Percentiles rank a stretch among this genome's conserved stretches.
phyloP scores from a whole-genome alignment of 306 rosid species.

The Casuarina glauca region DNA sequence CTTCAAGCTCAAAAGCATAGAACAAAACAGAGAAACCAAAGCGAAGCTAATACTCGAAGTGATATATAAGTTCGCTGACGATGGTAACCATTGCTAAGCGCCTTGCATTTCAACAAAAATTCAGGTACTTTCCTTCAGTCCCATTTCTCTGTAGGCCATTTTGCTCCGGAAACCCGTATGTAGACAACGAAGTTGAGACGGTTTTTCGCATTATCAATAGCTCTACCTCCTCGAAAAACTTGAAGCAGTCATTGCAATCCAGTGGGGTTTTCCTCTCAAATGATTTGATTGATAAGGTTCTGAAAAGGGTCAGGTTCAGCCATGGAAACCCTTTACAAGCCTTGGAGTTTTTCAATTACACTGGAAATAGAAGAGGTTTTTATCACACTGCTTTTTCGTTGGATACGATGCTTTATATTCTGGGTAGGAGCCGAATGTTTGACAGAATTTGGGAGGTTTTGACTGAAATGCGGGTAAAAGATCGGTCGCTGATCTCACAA shows the following conservation, averaged over 20 bases:
- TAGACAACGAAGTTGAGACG: slow-evolving; percentile 43
- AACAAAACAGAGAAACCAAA: not conserved
- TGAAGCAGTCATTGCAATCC: slow-evolving; percentile 59
- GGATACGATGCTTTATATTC: slow-evolving; percentile 77
- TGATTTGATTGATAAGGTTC: slow-evolving; percentile 66
- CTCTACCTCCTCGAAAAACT: slow-evolving; percentile 36
- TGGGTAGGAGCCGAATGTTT: slow-evolving; percentile 77
- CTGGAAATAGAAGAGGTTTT: slow-evolving; percentile 70
- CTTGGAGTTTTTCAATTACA: slow-evolving; percentile 63
- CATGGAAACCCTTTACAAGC: slow-evolving; percentile 76
- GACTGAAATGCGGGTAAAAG: slow-evolving; percentile 45
- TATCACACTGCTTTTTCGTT: slow-evolving; percentile 65
- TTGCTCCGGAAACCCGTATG: slow-evolving; percentile 34
- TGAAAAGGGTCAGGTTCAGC: slow-evolving; percentile 78
- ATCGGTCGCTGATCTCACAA: slow-evolving; percentile 47
- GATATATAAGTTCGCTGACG: not conserved
- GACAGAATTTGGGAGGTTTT: slow-evolving; percentile 55
- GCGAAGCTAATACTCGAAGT: not conserved
- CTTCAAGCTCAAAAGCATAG: not conserved
- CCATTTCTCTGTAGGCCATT: slow-evolving; percentile 24
- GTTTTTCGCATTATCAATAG: slow-evolving; percentile 46
- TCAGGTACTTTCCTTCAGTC: slow-evolving; percentile 25
- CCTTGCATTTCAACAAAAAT: slow-evolving; percentile 14
- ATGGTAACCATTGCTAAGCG: slow-evolving; percentile 31
- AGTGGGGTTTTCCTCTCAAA: slow-evolving; percentile 68